These are phyloP conservation scores for Euphorbia lathyris DNA, from an alignment of 345 rosid species.

Conservation along the genomic window DNA sequence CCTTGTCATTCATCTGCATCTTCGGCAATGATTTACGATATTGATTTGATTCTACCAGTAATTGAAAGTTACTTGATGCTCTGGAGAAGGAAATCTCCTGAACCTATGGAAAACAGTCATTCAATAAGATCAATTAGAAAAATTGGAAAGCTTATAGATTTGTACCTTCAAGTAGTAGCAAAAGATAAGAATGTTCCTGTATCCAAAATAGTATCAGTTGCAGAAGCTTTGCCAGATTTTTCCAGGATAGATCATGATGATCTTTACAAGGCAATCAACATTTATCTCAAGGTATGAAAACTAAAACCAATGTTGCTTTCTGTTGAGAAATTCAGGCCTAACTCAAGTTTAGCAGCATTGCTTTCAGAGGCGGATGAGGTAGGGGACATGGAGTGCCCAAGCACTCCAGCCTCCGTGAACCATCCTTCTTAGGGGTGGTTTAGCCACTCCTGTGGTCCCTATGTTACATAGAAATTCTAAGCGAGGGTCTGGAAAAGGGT, in stretches of 20 bases:
- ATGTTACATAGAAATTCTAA: too few relatives aligned
- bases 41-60: constrained; percentile 63
- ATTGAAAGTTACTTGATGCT: constrained; percentile 57
- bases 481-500: too few relatives aligned
- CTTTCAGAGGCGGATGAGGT: too few relatives aligned
- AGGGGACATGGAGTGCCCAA: too few relatives aligned
- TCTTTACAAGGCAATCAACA: constrained; percentile 84
- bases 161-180: constrained; percentile 74
- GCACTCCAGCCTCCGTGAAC: too few relatives aligned
- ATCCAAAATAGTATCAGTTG: constrained; percentile 54
- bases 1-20: constrained; percentile 44
- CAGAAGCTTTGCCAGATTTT: constrained; percentile 66
- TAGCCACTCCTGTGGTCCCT: too few relatives aligned
- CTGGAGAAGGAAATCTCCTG: constrained; percentile 69
- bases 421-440: too few relatives aligned
- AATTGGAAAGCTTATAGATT: constrained; percentile 67
- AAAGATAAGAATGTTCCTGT: constrained; percentile 62
- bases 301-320: too few relatives aligned
- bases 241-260: constrained; percentile 72
- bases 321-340: too few relatives aligned
- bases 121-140: constrained; percentile 50
- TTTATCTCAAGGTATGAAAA: constrained; percentile 67
- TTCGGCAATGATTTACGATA: constrained; percentile 42
- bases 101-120: constrained; percentile 39
- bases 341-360: too few relatives aligned